Base-by-base conservation (phyloP, 768 basidiomycete species). In the Porphyrellus cyaneotinctus region DNA sequence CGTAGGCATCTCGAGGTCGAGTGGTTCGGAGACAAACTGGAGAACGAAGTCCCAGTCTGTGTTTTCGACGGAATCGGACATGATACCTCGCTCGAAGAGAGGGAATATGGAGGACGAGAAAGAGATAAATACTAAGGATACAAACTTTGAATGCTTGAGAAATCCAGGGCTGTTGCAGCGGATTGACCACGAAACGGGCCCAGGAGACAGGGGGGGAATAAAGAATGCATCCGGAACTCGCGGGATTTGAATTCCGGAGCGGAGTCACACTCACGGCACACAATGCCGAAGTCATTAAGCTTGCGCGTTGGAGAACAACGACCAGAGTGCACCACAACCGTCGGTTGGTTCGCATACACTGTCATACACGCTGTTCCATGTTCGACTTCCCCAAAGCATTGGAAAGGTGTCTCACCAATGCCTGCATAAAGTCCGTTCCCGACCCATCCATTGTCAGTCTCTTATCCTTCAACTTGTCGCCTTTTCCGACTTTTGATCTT, bases 1-100 rank as follows among this genome's bases (percentile, higher is more conserved):
- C 1, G 52, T 41, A 30, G 58, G 64, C 60, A 67, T 50, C 46
- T 72, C 70, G 33, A 70, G 58, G 45, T 70, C 69, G 49, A 74
- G 54, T 47, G 78, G 69, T 35, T 79, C 78, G 47, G 78, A 71
- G 58, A 81, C 78, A 57, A 81, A 82, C 60, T 83, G 80, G 35
- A 83, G 71, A 24, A 83, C 80, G n/a, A 79, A 78, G 41, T 84
- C 76, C 82, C 82, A 84, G 63, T 82, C 79, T 24, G 74, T 53
- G 53, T 72, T 64, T 38, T 80, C 81, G 72, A 76, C 75, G 10
- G 60, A 24, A 44, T 41, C 55, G 15, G 61, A 58, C 66, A 67
- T 69, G 2, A 42, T 13, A 36, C 39, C 37, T 51, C 33, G n/a
- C 24, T 45, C 6, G 22, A 54, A n/a, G 1, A 20, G 1, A 37